Base-by-base conservation (phyloP, 2,329 filamentous ascomycete genomes). In the Aspergillus glaucus region DNA sequence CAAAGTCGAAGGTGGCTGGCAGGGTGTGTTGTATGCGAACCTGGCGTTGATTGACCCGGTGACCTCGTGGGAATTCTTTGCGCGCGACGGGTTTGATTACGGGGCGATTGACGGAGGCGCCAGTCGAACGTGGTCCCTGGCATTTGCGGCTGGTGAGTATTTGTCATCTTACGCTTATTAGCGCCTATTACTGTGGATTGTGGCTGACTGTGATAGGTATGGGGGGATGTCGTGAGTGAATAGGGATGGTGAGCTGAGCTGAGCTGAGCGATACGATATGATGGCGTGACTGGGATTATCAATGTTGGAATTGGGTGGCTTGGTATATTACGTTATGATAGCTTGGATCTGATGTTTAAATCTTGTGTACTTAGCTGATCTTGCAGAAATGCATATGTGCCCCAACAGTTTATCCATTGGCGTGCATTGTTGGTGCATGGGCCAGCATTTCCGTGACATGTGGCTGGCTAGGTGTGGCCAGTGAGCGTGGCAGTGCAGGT, bases 51-150 rank as follows among this genome's bases (percentile, higher is more conserved):
- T 90, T 37, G 81, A 95, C 63, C 82, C 92, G 0, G 69, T 67
- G 46, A 71, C 78, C 6, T 82, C 87, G 19, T 96, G 81, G 75
- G 65, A 78, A 0, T 95, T 92, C 67, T 96, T 98, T 65, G 77
- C 76, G 1, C 74, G 80, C 52, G 65, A 73, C 1, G 72, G 77
- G 14, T 92, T 93, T 61, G 77, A 90, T 61, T 74, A 78, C 32
- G 68, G 69, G 39, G 88, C 81, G 79, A 66, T 75, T 47, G 73
- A 96, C 70, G 88, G 87, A 1, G 92, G 93, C 14, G 88, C 88
- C 2, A 86, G 84, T 61, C 73, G 83, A 68, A 92, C 88, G 24
- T 95, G 89, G 89, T 94, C 91, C 72, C 70, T 94, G 70, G 84
- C 86, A 37, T 88, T 84, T 68, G 77, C 84, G 59, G 89, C 88